phyloP scores from a whole-genome alignment of 495 filamentous ascomycete species.

The Aspergillus ostianus region DNA sequence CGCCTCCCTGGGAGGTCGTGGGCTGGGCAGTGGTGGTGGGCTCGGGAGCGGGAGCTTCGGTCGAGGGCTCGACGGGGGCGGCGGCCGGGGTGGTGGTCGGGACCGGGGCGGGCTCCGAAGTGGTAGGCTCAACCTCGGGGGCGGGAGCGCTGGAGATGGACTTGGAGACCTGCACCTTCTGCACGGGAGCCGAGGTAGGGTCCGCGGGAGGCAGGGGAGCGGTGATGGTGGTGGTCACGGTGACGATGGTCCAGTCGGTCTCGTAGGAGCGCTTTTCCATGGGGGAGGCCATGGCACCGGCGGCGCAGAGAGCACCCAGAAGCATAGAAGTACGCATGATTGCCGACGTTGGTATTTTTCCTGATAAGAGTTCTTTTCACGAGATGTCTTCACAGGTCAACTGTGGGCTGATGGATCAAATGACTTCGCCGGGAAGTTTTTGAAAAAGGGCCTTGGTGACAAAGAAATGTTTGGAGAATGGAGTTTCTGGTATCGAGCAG shows the following conservation, averaged over 20 bases:
- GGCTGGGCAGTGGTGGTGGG: constrained; percentile 14
- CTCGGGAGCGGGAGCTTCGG: constrained; percentile 13
- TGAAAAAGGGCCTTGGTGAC: constrained; percentile 9
- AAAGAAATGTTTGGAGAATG: constrained; percentile 12
- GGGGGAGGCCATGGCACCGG: constrained; percentile 59
- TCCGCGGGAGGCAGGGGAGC: constrained; percentile 34
- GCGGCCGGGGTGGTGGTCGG: constrained; percentile 15
- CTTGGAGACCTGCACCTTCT: constrained; percentile 13
- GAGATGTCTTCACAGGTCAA: constrained; percentile 30
- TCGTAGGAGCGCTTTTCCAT: constrained; percentile 53
- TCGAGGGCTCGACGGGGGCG: constrained; percentile 10
- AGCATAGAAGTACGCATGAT: constrained; percentile 71
- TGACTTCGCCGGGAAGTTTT: constrained; percentile 48
- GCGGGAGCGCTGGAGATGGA: constrained; percentile 11
- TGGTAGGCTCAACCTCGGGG: constrained; percentile 14
- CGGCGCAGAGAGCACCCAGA: constrained; percentile 59
- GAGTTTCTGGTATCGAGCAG: constrained; percentile 23
- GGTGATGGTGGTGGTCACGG: constrained; percentile 63
- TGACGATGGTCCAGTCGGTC: constrained; percentile 55
- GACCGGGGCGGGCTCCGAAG: constrained; percentile 18
- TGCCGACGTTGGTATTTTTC: constrained; percentile 12
- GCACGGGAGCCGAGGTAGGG: constrained; percentile 18
- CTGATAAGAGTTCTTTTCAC: constrained; percentile 10
- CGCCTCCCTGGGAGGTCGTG: constrained; percentile 3
- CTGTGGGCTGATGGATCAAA: constrained; percentile 20